These are phyloP conservation scores for Mycena olivaceomarginata DNA, from an alignment of 768 basidiomycete genomes.

Conservation along the genomic window DNA sequence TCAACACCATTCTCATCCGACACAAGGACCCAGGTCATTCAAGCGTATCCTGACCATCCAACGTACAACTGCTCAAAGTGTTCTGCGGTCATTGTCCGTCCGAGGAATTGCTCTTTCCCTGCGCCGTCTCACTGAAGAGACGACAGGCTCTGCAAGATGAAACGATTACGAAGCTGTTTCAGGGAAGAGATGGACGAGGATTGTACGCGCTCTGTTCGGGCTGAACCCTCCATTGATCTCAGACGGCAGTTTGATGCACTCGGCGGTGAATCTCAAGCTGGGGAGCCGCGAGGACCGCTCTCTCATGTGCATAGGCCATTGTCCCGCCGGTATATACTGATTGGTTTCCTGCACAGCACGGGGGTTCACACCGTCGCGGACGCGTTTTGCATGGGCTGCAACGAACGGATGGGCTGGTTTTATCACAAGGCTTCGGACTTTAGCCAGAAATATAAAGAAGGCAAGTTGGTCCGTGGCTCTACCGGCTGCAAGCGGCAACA, in stretches of 20 bases:
- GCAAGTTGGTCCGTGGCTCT: constrained; percentile 56
- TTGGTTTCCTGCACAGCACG: constrained; percentile 66
- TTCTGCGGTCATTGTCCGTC: constrained; percentile 80
- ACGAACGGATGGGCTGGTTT: constrained; percentile 88
- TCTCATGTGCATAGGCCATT: constrained; percentile 69
- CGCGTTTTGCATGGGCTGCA: constrained; percentile 86
- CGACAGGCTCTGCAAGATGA: constrained; percentile 87
- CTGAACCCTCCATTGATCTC: constrained; percentile 20
- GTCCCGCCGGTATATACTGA: constrained; percentile 23
- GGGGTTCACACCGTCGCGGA: constrained; percentile 90
- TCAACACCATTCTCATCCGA: constrained; percentile 52
- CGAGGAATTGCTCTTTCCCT: not conserved
- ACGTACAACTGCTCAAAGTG: constrained; percentile 82
- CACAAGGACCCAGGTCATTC: constrained; percentile 74
- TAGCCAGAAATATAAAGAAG: constrained; percentile 92
- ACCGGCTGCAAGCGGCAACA: not conserved
- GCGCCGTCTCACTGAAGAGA: not conserved
- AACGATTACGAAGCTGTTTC: constrained; percentile 89
- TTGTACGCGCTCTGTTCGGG: constrained; percentile 68
- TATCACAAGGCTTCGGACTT: constrained; percentile 87
- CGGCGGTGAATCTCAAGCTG: constrained; percentile 84
- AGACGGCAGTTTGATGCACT: constrained; percentile 79
- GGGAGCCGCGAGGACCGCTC: constrained; percentile 85
- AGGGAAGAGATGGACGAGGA: constrained; percentile 88
- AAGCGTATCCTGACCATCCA: constrained; percentile 80